phyloP scores from a whole-genome alignment of 352 stramenopile genomes.

The Phytopythium sindhum region DNA sequence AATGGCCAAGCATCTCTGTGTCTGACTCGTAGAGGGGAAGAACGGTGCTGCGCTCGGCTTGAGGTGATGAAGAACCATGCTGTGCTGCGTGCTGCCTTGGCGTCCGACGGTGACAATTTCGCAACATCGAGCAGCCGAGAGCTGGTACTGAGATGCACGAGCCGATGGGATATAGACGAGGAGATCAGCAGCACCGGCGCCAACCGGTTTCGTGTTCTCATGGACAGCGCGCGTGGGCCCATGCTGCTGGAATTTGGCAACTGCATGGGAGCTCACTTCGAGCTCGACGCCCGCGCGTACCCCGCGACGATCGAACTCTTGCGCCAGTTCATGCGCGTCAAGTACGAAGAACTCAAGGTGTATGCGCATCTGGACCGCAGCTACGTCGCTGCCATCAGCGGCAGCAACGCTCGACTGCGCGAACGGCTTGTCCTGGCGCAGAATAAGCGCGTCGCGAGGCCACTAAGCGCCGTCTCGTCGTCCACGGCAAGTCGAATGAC shows the following conservation, averaged over 20 bases:
- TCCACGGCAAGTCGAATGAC: neutral
- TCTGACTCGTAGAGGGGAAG: constrained; percentile 54
- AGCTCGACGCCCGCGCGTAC: constrained; percentile 45
- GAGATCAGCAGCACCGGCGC: constrained; percentile 61
- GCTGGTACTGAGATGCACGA: constrained; percentile 68
- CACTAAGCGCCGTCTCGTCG: neutral
- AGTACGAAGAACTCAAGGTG: constrained; percentile 59
- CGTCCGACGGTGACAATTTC: neutral
- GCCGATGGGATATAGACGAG: constrained; percentile 79
- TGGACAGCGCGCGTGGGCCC: constrained; percentile 68
- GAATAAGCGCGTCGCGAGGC: constrained; percentile 30
- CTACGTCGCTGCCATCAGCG: constrained; percentile 64
- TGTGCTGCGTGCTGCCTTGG: constrained; percentile 26
- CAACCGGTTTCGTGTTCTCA: constrained; percentile 77
- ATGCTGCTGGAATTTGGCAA: constrained; percentile 86
- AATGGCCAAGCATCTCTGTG: constrained; percentile 43
- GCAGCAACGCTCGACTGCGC: constrained; percentile 35
- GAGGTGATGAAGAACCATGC: constrained; percentile 42
- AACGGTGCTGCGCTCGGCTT: constrained; percentile 62
- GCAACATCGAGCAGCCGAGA: constrained; percentile 27
- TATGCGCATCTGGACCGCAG: constrained; percentile 75
- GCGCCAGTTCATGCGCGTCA: constrained; percentile 53
- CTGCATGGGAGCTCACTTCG: constrained; percentile 66
- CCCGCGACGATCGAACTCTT: constrained; percentile 43
- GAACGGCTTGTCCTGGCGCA: constrained; percentile 43